Evolutionary conservation across 2,329 filamentous ascomycete genomes (phyloP), one percentile per base, ranked within the genome.

Genomic region (Fusarium dimerum): DNA sequence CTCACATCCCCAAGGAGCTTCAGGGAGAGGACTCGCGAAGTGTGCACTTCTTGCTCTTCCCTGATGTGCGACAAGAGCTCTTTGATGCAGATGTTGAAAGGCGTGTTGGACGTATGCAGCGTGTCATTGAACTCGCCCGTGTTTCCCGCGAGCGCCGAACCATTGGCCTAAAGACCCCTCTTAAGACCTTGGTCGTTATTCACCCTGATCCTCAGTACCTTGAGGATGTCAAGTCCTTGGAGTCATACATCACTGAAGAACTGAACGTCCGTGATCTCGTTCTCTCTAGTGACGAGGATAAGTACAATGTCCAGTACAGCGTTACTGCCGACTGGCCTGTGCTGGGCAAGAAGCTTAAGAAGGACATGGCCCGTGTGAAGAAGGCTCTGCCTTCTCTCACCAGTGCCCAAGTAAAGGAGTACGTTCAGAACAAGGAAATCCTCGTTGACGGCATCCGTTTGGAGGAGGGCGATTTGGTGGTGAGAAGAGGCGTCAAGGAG

Each of bases 261-360:
- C 79, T 97, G 46, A 99, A 97, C 68, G 82, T 99, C 45, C 85
- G 88, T 57, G 90, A 96, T 56, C 78, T 97, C 29, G 78, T 96
- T 11, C 80, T 97, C 48, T 91, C 90, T 3, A 86, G 84, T 8
- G 92, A 97, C 59, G 94, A 97, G 74, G 87, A 85, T 50, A 90
- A 88, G 70, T 97, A 97, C 76, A 90, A 92, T 49, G 92, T 99
- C 43, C 87, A 94, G 68, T 96, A 97, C 75, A 91, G 89, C 56
- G 90, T 93, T 15, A 85, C 83, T 39, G 92, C 92, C 8, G 94
- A 99, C 72, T 97, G 94, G 88, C 92, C 94, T 13, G 88, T 90
- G 2, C 81, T 99, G 15, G 94, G 94, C 60, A 96, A 96, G 83
- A 97, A 97, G 77, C 82, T 97, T 63, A 96, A 96, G 81, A 97